phyloP scores from a whole-genome alignment of 805 yeast species.

The Saccharomycopsis fermentans region DNA sequence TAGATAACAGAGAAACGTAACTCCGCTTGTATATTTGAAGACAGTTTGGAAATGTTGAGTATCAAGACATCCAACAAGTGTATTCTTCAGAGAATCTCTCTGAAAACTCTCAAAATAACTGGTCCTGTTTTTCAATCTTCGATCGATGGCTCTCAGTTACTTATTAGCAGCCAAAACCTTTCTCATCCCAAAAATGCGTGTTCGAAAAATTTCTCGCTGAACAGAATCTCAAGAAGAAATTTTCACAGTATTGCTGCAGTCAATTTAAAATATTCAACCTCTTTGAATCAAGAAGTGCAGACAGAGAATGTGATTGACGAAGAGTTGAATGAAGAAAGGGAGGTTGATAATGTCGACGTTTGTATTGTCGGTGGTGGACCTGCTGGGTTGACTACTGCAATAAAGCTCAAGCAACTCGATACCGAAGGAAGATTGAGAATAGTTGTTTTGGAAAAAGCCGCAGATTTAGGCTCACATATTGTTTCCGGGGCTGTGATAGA shows the following conservation, averaged over 20 bases:
- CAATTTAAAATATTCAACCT: not conserved
- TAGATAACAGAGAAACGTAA: not conserved
- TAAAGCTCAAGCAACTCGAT: slow-evolving; percentile 77
- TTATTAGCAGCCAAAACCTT: not conserved
- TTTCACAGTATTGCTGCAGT: not conserved
- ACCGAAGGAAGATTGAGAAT: slow-evolving; percentile 67
- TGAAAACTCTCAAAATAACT: too few relatives aligned
- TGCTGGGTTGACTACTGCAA: slow-evolving; percentile 93
- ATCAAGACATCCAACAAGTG: not conserved
- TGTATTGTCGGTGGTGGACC: slow-evolving; percentile 98
- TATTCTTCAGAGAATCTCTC: not conserved
- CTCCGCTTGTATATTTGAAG: too few relatives aligned
- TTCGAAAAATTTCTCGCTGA: not conserved
- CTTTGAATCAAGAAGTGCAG: not conserved
- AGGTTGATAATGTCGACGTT: slow-evolving; percentile 73
- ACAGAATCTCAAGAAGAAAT: not conserved
- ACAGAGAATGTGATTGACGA: not conserved
- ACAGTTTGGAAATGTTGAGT: not conserved
- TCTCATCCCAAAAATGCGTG: not conserved
- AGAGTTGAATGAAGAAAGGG: slow-evolving; percentile 5
- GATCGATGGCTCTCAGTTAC: not conserved
- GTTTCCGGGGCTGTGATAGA: slow-evolving; percentile 92
- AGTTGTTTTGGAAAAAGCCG: slow-evolving; percentile 83
- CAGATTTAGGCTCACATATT: slow-evolving; percentile 87
- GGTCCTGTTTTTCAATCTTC: too few relatives aligned